Evolutionary conservation across 257 asterid species (phyloP).

Genomic region (Salvia hispanica): DNA sequence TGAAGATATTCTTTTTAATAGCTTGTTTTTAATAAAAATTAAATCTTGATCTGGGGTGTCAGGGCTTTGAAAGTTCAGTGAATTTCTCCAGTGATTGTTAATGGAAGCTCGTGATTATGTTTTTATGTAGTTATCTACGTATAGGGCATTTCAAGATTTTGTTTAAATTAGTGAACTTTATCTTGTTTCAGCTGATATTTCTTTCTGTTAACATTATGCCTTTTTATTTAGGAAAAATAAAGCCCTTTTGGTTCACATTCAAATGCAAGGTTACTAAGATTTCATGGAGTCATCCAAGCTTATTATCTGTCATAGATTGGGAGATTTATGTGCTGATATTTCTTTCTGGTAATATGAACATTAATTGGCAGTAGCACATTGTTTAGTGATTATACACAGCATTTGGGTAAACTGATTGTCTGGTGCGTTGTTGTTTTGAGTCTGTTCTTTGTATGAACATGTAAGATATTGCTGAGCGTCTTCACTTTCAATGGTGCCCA

Average conservation of each 20-base stretch:
- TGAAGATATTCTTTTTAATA: neutral
- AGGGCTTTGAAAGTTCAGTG: conserved; percentile 5
- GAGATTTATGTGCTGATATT: neutral
- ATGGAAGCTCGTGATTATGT: conserved; percentile 18
- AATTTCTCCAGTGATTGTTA: neutral
- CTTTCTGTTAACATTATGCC: neutral
- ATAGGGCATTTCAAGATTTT: conserved; percentile 22
- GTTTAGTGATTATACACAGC: too few species aligned
- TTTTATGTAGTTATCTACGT: neutral
- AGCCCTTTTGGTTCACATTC: conserved; percentile 14
- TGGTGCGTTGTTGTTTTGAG: too few species aligned
- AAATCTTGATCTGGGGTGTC: conserved; percentile 43
- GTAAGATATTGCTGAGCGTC: too few species aligned
- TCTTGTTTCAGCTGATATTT: neutral
- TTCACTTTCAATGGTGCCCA: too few species aligned
- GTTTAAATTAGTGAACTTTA: conserved; percentile 15
- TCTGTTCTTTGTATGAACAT: too few species aligned
- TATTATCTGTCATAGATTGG: neutral
- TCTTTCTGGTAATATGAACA: too few species aligned
- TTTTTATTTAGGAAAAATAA: neutral
- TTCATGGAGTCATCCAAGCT: conserved; percentile 20
- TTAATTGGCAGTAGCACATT: too few species aligned
- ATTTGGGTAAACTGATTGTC: too few species aligned
- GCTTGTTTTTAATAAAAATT: conserved; percentile 6
- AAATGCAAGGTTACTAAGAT: neutral